These are phyloP conservation scores for Sungouiella blattae DNA, from an alignment of 805 yeast genomes.

Conservation along the genomic window DNA sequence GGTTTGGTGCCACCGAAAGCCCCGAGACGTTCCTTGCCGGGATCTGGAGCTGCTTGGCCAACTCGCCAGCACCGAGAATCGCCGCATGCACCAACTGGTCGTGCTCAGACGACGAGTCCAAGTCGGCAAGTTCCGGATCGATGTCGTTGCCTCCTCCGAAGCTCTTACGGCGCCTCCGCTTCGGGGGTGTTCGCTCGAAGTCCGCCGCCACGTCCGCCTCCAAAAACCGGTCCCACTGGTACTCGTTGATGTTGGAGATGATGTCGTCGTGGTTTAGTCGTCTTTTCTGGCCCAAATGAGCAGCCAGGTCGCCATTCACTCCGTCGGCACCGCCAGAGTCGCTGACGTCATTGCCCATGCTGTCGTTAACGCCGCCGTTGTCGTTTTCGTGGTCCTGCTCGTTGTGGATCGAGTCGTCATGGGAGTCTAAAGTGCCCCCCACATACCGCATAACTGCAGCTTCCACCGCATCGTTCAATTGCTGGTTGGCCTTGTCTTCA, in stretches of 20 bases:
- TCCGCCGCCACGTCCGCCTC: constrained; percentile 22
- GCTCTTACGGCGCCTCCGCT: constrained; percentile 7
- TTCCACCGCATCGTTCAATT: constrained; percentile 56
- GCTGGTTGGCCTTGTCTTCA: constrained; percentile 31
- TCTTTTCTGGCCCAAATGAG: constrained; percentile 9
- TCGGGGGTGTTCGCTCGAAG: constrained; percentile 13
- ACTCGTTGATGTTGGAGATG: constrained; percentile 43
- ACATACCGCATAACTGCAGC: constrained; percentile 76
- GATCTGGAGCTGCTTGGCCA: constrained; percentile 44
- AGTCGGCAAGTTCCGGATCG: constrained; percentile 37
- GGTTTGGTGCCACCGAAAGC: neutral
- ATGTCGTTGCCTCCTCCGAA: constrained; percentile 18
- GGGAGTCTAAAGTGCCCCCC: constrained; percentile 52
- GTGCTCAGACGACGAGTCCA: constrained; percentile 44
- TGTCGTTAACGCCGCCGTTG: constrained; percentile 3
- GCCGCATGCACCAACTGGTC: constrained; percentile 69
- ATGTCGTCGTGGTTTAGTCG: constrained; percentile 36
- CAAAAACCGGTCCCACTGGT: constrained; percentile 45
- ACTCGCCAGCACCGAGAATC: constrained; percentile 62
- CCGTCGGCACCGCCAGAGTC: neutral
- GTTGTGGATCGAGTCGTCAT: neutral
- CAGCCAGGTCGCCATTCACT: neutral
- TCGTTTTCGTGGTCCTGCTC: neutral
- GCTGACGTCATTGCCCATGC: no score
- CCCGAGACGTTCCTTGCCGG: constrained; percentile 1